Evolutionary conservation across 352 stramenopile genomes (phyloP).

Genomic region (Sclerospora graminicola): DNA sequence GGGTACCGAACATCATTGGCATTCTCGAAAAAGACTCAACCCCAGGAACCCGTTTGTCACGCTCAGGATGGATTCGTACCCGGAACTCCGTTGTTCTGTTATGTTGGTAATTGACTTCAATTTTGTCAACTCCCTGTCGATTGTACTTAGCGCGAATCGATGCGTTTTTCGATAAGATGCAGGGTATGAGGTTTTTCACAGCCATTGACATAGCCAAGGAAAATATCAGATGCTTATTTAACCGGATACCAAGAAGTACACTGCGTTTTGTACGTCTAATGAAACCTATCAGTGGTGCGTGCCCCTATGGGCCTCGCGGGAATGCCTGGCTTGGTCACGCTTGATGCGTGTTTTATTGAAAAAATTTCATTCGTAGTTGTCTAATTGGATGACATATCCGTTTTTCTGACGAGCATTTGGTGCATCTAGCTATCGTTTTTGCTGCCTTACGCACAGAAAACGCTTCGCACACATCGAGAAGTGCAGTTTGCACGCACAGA

Average conservation of each 20-base stretch:
- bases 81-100: neutral
- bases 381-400: neutral
- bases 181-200: too few relatives aligned
- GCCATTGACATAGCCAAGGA: too few relatives aligned
- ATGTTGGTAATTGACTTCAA: neutral
- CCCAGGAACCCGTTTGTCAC: neutral
- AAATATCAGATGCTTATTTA: too few relatives aligned
- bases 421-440: neutral
- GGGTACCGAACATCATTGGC: neutral
- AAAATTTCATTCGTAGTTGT: neutral
- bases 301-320: neutral
- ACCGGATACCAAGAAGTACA: too few relatives aligned
- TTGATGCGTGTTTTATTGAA: neutral
- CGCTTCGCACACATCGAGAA: too few relatives aligned
- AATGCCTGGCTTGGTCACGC: neutral
- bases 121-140: neutral
- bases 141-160: neutral
- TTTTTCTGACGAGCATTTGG: neutral
- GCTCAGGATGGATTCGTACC: neutral
- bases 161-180: neutral
- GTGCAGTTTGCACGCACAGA: too few relatives aligned
- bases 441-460: neutral
- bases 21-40: neutral
- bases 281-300: too few relatives aligned
- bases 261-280: neutral